Evolutionary conservation across 345 rosid species (phyloP).

Genomic region (Luvunga scandens): DNA sequence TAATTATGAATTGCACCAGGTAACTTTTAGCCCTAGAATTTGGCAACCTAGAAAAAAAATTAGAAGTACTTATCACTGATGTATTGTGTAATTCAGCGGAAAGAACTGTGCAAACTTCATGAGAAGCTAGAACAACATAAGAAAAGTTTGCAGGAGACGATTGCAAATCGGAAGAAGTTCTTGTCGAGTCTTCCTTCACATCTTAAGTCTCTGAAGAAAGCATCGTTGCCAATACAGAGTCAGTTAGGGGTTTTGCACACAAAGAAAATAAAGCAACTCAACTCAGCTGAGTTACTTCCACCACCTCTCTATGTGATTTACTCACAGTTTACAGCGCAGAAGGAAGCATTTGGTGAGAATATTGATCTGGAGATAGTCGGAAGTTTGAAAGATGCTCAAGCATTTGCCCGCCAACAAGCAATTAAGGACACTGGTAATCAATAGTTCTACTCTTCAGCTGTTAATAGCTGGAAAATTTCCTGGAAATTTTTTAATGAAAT

Average conservation of each 20-base stretch:
- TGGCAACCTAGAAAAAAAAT: background rate
- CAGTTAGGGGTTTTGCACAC: constrained; percentile 69
- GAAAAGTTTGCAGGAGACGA: constrained; percentile 63
- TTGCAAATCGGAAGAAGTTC: constrained; percentile 82
- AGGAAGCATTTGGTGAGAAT: constrained; percentile 82
- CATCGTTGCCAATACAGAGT: constrained; percentile 82
- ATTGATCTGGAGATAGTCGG: constrained; percentile 75
- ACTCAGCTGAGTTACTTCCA: constrained; percentile 85
- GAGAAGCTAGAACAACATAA: constrained; percentile 63
- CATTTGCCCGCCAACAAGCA: constrained; percentile 70
- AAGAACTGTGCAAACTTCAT: constrained; percentile 73
- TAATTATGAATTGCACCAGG: constrained; percentile 89
- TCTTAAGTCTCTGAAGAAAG: constrained; percentile 90
- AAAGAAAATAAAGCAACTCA: constrained; percentile 78
- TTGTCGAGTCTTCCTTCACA: constrained; percentile 77
- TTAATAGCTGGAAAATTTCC: background rate
- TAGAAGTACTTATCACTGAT: background rate
- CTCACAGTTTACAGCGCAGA: constrained; percentile 75
- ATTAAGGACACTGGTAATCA: constrained; percentile 59
- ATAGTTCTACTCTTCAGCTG: background rate
- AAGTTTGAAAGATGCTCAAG: constrained; percentile 72
- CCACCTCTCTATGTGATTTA: constrained; percentile 82
- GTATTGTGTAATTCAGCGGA: constrained; percentile 47
- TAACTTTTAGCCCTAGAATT: constrained; percentile 18
- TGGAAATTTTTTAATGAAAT: background rate